Percentiles rank a stretch among this genome's conserved stretches.
Conservation (phyloP, 441 rosid species). For the Syzygium malaccense region DNA sequence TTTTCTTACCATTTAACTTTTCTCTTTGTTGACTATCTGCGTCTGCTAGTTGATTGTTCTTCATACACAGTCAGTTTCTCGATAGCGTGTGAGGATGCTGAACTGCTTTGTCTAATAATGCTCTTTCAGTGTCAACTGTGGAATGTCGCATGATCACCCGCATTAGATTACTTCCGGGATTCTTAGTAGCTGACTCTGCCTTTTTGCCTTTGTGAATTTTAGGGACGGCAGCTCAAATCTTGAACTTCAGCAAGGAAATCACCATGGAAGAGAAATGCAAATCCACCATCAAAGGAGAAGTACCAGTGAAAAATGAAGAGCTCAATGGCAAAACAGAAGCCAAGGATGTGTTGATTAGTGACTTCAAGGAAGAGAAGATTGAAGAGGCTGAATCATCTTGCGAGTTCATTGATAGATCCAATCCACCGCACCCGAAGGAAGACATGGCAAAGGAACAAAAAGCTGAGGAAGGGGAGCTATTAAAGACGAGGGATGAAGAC, state of each 20-base stretch:
- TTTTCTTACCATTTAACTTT: not conserved
- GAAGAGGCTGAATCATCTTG: slow-evolving; percentile 45
- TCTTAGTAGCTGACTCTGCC: not conserved
- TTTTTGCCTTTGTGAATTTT: not conserved
- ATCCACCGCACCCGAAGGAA: slow-evolving; percentile 26
- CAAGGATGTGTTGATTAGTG: not conserved
- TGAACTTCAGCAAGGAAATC: not conserved
- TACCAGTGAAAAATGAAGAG: slow-evolving; percentile 43
- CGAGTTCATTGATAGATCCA: slow-evolving; percentile 44
- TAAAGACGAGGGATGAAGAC: slow-evolving; percentile 3
- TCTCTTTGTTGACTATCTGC: not conserved
- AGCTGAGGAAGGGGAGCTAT: not conserved
- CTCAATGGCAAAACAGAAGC: slow-evolving; percentile 28
- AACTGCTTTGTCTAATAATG: not conserved
- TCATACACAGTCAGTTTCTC: not conserved
- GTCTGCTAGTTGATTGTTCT: not conserved
- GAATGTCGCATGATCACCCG: not conserved
- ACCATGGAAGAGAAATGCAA: slow-evolving; percentile 24
- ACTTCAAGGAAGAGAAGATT: slow-evolving; percentile 23
- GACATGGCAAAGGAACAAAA: not conserved
- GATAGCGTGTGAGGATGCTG: not conserved
- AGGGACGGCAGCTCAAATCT: not conserved
- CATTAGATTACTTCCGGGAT: not conserved
- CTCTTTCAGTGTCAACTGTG: not conserved
- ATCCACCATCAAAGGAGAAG: slow-evolving; percentile 18